These are phyloP conservation scores for Aspergillus pseudonomiae DNA, from an alignment of 2,329 filamentous ascomycete genomes.

Conservation along the genomic window DNA sequence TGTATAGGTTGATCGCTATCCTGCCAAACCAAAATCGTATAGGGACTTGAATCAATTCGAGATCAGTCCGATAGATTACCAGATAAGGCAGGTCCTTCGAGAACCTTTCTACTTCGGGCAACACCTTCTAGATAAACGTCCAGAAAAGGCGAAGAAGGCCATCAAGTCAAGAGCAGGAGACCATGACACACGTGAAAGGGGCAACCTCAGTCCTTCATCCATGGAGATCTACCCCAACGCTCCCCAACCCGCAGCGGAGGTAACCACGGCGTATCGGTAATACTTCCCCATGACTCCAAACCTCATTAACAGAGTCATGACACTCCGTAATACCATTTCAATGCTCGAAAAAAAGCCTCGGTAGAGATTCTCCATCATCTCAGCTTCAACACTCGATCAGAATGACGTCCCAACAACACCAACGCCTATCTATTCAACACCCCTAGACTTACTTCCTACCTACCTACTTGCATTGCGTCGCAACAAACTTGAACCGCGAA, in stretches of 20 bases:
- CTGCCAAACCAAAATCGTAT: too few species aligned
- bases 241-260: too few species aligned
- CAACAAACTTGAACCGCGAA: background rate
- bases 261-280: too few species aligned
- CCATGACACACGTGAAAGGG: too few species aligned
- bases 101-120: background rate
- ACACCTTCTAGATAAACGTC: background rate
- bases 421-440: background rate
- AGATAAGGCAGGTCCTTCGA: background rate
- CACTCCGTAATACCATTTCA: background rate
- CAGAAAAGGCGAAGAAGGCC: background rate
- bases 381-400: background rate
- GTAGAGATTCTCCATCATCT: background rate
- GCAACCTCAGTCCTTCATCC: too few species aligned
- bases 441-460: background rate
- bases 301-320: too few species aligned
- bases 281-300: too few species aligned
- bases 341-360: background rate
- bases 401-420: background rate
- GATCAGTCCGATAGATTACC: background rate
- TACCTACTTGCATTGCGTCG: background rate
- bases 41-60: background rate
- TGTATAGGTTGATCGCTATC: background rate
- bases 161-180: background rate
- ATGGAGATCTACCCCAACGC: too few species aligned